Conservation (phyloP, 768 basidiomycete species). For the Astraeus odoratus region DNA sequence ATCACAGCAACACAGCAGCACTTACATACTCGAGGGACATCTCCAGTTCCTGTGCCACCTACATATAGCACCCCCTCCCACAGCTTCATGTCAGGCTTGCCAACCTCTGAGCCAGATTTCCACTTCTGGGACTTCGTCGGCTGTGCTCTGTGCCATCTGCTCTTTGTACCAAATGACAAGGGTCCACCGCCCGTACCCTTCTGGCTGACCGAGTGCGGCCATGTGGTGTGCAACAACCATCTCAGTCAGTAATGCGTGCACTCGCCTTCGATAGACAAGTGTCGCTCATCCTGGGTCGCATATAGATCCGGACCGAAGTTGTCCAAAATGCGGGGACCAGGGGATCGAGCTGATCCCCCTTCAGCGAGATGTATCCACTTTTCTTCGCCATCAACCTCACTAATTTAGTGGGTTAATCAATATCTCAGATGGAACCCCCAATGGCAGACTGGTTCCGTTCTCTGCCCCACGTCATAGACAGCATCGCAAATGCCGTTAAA, state of each 20-base stretch:
- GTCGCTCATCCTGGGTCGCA: constrained; percentile 9
- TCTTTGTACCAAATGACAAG: constrained; percentile 46
- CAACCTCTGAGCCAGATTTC: constrained; percentile 24
- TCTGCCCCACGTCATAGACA: constrained; percentile 54
- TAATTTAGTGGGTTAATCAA: background rate
- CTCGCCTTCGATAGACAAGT: background rate
- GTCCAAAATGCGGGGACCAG: constrained; percentile 57
- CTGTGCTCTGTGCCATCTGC: constrained; percentile 64
- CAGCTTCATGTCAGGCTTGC: too few species aligned
- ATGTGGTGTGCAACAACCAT: constrained; percentile 80
- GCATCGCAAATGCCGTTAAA: constrained; percentile 60
- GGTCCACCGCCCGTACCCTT: constrained; percentile 60
- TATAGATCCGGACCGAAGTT: constrained; percentile 67
- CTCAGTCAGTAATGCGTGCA: constrained; percentile 46
- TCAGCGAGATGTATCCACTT: constrained; percentile 55
- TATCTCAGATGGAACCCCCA: constrained; percentile 64
- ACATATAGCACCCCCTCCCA: too few species aligned
- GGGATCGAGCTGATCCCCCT: constrained; percentile 65
- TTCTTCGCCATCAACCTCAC: background rate
- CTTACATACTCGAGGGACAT: too few species aligned
- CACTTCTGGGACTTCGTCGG: constrained; percentile 80
- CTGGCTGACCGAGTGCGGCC: constrained; percentile 86
- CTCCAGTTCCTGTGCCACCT: too few species aligned
- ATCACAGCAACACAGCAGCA: too few species aligned
- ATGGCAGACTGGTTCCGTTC: constrained; percentile 80